phyloP scores from a whole-genome alignment of 345 rosid genomes.

The Eucalyptus pauciflora region DNA sequence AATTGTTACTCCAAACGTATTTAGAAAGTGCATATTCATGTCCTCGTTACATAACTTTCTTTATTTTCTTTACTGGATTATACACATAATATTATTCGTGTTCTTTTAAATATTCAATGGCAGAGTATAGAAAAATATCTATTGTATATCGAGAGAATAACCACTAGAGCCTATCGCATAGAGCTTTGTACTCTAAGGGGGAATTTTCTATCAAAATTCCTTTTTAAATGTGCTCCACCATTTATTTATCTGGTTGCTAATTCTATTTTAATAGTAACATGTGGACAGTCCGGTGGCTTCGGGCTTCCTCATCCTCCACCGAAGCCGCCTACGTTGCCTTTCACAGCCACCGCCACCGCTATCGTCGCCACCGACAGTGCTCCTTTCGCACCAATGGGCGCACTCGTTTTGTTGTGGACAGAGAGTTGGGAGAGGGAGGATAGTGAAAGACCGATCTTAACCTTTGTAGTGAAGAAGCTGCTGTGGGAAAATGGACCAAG shows the following conservation, averaged over 20 bases:
- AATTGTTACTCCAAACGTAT: too few species aligned
- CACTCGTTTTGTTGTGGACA: neutral
- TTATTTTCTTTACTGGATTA: too few species aligned
- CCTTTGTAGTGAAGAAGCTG: neutral
- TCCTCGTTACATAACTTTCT: too few species aligned
- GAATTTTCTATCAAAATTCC: too few species aligned
- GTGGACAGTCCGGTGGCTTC: accelerated
- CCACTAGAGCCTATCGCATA: accelerated
- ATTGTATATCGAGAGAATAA: too few species aligned
- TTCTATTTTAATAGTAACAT: too few species aligned
- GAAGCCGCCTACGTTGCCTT: slow-evolving; percentile 26
- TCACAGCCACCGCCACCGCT: slow-evolving; percentile 37
- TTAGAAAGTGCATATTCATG: accelerated
- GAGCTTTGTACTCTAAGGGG: accelerated
- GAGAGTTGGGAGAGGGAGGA: neutral
- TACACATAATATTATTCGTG: too few species aligned
- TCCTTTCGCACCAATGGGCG: neutral
- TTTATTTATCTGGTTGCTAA: too few species aligned
- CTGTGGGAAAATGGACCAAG: neutral
- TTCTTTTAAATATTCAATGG: accelerated
- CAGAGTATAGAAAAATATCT: too few species aligned
- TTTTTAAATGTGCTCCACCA: too few species aligned
- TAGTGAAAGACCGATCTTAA: neutral
- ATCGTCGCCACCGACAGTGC: neutral
- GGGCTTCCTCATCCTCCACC: slow-evolving; percentile 33